Percentiles rank a stretch among this genome's conserved stretches.
Evolutionary conservation across 768 basidiomycete genomes (phyloP).

Genomic region (Mrakia frigida): DNA sequence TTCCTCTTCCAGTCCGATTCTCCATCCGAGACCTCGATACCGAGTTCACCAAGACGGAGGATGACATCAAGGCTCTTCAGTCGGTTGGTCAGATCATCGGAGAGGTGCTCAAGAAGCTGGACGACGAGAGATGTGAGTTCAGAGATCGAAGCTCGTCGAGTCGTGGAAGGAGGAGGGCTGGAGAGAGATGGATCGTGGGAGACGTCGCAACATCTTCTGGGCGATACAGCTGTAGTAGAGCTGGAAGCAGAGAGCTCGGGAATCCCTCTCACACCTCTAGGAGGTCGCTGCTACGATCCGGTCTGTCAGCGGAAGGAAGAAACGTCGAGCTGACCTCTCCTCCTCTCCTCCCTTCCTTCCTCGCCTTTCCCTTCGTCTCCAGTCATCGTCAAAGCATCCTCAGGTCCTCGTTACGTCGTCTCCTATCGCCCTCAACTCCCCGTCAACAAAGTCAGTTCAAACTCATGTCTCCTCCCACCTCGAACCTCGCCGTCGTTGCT

Average conservation of each 20-base stretch:
- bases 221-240: not conserved
- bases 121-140: constrained; percentile 87
- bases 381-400: constrained; percentile 98
- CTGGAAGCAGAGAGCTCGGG: not conserved
- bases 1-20: constrained; percentile 57
- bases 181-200: not conserved
- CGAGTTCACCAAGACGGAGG: constrained; percentile 89
- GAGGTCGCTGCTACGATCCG: not conserved
- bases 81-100: constrained; percentile 98
- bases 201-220: too few relatives aligned
- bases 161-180: not conserved
- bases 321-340: constrained; percentile 2
- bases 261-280: not conserved
- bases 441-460: constrained; percentile 50
- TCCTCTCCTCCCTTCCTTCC: not conserved
- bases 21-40: constrained; percentile 84
- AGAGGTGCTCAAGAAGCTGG: constrained; percentile 96
- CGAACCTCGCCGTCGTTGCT: not conserved
- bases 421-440: constrained; percentile 91
- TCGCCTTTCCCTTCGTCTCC: not conserved
- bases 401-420: constrained; percentile 96
- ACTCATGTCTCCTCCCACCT: not conserved
- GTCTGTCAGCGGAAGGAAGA: not conserved
- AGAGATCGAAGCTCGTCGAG: not conserved
- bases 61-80: constrained; percentile 98